A percentile compares a stretch with the other conserved stretches of the same genome.
phyloP scores from a whole-genome alignment of 139 green algal species.

The Chlamydomonas incerta region DNA sequence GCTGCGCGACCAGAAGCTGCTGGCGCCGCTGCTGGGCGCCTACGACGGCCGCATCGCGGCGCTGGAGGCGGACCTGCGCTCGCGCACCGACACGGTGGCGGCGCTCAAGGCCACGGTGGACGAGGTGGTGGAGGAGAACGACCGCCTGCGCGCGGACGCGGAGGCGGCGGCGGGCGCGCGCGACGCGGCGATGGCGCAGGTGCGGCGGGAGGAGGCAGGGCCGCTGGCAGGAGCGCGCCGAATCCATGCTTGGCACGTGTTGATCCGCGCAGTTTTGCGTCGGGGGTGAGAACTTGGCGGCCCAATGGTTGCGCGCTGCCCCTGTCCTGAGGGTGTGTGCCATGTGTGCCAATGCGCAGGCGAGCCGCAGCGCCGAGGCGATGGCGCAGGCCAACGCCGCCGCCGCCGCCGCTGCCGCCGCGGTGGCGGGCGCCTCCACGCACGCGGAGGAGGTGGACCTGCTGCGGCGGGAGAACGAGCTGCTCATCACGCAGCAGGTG shows the following conservation, averaged over 20 bases:
- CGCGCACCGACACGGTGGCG: slow-evolving; percentile 21
- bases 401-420: background rate
- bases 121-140: slow-evolving; percentile 66
- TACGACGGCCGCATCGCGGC: slow-evolving; percentile 57
- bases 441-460: slow-evolving; percentile 52
- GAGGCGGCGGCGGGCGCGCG: slow-evolving; percentile 13
- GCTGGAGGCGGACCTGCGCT: slow-evolving; percentile 45
- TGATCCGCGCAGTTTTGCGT: too few species aligned
- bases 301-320: too few species aligned
- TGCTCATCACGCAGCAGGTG: slow-evolving; percentile 62
- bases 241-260: too few species aligned
- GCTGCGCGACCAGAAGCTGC: slow-evolving; percentile 34
- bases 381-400: slow-evolving; percentile 12
- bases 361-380: background rate
- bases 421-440: background rate
- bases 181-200: slow-evolving; percentile 18
- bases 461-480: slow-evolving; percentile 66
- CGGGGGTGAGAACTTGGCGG: too few species aligned
- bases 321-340: too few species aligned
- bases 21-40: slow-evolving; percentile 59
- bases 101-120: slow-evolving; percentile 52
- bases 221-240: too few species aligned
- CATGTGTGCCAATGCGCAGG: too few species aligned
- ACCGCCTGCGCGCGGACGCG: slow-evolving; percentile 47
- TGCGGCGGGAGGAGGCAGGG: too few species aligned